These are phyloP conservation scores for Chrysanthemum lavandulifolium DNA, from an alignment of 129 eudicot genomes.

Conservation along the genomic window DNA sequence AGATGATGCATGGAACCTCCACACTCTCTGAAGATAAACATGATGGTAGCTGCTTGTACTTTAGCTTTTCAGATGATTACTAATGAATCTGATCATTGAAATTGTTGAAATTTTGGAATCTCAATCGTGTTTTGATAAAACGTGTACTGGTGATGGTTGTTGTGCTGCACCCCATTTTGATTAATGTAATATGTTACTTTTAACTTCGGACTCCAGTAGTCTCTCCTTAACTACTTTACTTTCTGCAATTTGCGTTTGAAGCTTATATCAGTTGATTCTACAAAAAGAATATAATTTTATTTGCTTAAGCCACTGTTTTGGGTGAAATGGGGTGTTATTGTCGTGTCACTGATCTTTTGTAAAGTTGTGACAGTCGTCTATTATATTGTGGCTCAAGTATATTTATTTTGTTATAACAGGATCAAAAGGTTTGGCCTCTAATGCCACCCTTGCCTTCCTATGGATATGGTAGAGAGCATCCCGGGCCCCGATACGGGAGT, in stretches of 20 bases:
- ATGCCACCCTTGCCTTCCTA: constrained; percentile 98
- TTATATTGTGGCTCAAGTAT: constrained; percentile 16
- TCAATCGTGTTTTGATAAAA: background rate
- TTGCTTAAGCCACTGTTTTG: background rate
- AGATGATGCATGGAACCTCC: too few relatives aligned
- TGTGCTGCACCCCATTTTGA: too few relatives aligned
- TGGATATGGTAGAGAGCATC: constrained; percentile 94
- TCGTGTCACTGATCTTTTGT: background rate
- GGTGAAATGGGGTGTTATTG: too few relatives aligned
- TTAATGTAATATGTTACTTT: background rate
- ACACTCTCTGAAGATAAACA: too few relatives aligned
- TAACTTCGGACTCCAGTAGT: background rate
- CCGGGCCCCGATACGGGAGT: constrained; percentile 95
- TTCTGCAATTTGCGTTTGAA: too few relatives aligned
- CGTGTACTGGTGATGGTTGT: background rate
- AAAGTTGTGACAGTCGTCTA: background rate
- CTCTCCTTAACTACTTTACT: background rate
- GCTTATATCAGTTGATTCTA: too few relatives aligned
- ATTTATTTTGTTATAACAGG: constrained; percentile 41
- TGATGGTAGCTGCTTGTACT: too few relatives aligned
- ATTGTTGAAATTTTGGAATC: too few relatives aligned
- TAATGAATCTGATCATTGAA: too few relatives aligned
- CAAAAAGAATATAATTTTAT: constrained; percentile 1
- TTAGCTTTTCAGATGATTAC: too few relatives aligned
- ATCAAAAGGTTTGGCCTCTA: constrained; percentile 79